Evolutionary conservation across 768 basidiomycete species (phyloP).

Genomic region (Amanita brunnescens): DNA sequence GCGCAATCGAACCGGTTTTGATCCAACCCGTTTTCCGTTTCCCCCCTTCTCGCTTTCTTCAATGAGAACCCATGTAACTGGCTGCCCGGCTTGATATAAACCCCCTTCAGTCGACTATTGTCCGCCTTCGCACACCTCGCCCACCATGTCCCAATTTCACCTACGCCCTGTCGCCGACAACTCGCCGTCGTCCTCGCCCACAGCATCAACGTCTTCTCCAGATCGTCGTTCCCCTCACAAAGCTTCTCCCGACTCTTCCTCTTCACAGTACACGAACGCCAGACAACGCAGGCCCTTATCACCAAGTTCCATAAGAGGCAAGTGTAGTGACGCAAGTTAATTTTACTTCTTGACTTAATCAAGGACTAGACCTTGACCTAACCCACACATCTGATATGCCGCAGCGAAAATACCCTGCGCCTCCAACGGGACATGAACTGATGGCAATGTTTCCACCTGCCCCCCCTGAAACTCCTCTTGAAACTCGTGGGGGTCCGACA

Average conservation of each 20-base stretch:
- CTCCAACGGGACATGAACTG: constrained; percentile 74
- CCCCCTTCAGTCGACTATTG: constrained; percentile 10
- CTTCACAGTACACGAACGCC: background rate
- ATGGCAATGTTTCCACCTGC: constrained; percentile 79
- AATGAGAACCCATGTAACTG: constrained; percentile 15
- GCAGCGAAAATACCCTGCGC: constrained; percentile 59
- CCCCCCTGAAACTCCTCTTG: constrained; percentile 48
- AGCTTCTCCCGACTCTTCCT: constrained; percentile 22
- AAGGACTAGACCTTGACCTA: constrained; percentile 52
- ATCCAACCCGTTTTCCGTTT: constrained; percentile 17
- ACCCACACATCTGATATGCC: constrained; percentile 39
- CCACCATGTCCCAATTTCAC: constrained; percentile 32
- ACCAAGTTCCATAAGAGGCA: constrained; percentile 56
- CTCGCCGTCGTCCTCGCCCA: constrained; percentile 47
- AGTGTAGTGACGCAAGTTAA: constrained; percentile 6
- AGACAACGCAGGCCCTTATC: constrained; percentile 48
- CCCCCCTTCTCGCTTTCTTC: constrained; percentile 11
- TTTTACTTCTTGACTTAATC: background rate
- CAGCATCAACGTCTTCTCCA: constrained; percentile 37
- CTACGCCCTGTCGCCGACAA: constrained; percentile 47
- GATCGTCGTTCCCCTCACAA: constrained; percentile 28
- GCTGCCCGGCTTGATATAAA: constrained; percentile 22
- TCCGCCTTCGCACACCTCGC: constrained; percentile 10
- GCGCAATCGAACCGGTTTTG: constrained; percentile 23
- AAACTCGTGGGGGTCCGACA: constrained; percentile 55